These are phyloP conservation scores for Saitozyma sp. DNA, from an alignment of 768 basidiomycete genomes.

Conservation along the genomic window DNA sequence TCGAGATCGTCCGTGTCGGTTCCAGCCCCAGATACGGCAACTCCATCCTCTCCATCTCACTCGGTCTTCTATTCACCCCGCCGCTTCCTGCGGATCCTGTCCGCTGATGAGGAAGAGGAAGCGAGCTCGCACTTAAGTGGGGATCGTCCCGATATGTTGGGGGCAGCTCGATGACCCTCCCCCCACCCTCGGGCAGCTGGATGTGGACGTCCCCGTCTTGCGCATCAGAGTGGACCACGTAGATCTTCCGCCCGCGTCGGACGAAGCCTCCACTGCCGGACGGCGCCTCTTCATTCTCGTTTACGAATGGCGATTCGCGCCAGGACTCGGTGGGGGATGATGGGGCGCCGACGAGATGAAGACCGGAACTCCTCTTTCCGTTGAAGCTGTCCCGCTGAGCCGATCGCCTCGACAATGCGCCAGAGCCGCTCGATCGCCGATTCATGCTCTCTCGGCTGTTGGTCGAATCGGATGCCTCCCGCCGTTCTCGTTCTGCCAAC, in stretches of 20 bases:
- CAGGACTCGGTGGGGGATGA: constrained; percentile 1
- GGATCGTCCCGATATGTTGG: constrained; percentile 26
- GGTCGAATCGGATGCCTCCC: too few relatives aligned
- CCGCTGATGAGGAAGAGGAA: constrained; percentile 1
- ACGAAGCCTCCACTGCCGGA: background rate
- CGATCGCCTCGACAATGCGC: too few relatives aligned
- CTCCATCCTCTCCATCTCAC: constrained; percentile 3
- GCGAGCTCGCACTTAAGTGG: too few relatives aligned
- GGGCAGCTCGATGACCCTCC: constrained; percentile 32
- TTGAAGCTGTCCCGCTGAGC: too few relatives aligned
- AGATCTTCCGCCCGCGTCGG: constrained; percentile 26
- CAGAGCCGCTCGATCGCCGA: too few relatives aligned
- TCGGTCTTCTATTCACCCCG: background rate
- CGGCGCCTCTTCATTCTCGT: background rate
- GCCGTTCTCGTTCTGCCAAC: too few relatives aligned
- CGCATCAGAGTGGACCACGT: constrained; percentile 40
- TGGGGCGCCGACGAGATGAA: background rate
- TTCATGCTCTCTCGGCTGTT: too few relatives aligned
- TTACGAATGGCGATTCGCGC: background rate
- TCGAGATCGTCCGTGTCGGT: background rate
- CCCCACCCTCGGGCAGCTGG: constrained; percentile 23
- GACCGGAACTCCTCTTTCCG: constrained; percentile 1
- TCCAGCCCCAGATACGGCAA: constrained; percentile 12
- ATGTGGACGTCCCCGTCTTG: constrained; percentile 32
- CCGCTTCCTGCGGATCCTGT: background rate